A percentile compares a stretch with the other conserved stretches of the same genome.
Evolutionary conservation across 306 rosid species (phyloP).

Genomic region (Pueraria montana): DNA sequence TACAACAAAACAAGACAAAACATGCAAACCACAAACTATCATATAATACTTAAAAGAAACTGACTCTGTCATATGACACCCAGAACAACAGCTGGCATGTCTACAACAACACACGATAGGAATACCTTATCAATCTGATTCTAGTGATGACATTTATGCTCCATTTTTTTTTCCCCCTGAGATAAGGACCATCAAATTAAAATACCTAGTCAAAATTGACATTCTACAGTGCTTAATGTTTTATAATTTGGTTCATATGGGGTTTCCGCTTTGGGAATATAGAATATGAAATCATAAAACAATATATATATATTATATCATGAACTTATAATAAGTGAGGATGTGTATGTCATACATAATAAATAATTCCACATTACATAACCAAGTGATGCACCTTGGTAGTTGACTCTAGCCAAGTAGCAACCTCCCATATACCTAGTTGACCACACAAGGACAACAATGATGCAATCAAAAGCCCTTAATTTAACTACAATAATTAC

Average conservation of each 20-base stretch:
- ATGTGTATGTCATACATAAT: slow-evolving; percentile 24
- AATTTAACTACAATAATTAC: slow-evolving; percentile 25
- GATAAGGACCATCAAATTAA: slow-evolving; percentile 40
- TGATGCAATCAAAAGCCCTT: slow-evolving; percentile 42
- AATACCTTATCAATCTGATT: slow-evolving; percentile 42
- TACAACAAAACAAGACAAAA: slow-evolving; percentile 33
- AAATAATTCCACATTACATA: slow-evolving; percentile 37
- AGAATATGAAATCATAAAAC: slow-evolving; percentile 25
- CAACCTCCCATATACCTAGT: slow-evolving; percentile 48
- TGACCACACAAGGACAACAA: slow-evolving; percentile 51
- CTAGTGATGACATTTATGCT: slow-evolving; percentile 13
- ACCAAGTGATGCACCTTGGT: slow-evolving; percentile 40
- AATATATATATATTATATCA: background rate
- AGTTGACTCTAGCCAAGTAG: slow-evolving; percentile 57
- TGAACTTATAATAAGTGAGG: background rate
- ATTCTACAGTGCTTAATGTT: slow-evolving; percentile 28
- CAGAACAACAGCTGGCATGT: slow-evolving; percentile 53
- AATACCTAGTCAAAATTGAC: slow-evolving; percentile 41
- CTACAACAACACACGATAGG: slow-evolving; percentile 37
- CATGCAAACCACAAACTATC: slow-evolving; percentile 42
- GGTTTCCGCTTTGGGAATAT: slow-evolving; percentile 12
- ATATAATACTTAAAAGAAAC: slow-evolving; percentile 24
- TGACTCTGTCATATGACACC: slow-evolving; percentile 48
- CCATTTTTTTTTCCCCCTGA: background rate
- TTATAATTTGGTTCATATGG: slow-evolving; percentile 29